Evolutionary conservation across 2,329 filamentous ascomycete species (phyloP).

Genomic region (Paecilomyces niveus): DNA sequence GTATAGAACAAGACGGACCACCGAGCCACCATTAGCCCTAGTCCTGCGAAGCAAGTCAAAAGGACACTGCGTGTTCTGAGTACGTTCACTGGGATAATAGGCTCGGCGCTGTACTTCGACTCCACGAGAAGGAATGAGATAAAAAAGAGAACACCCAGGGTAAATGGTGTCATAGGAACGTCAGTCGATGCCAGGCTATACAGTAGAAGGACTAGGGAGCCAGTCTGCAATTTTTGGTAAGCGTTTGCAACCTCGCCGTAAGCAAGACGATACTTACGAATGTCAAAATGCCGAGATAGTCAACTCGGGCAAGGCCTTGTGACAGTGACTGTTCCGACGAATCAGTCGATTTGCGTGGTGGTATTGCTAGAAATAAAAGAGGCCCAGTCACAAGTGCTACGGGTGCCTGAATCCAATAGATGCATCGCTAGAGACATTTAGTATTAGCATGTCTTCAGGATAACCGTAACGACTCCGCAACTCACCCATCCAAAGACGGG

Average conservation of each 20-base stretch:
- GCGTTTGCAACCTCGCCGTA: neutral
- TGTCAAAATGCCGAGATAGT: slow-evolving; percentile 66
- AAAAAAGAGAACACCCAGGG: slow-evolving; percentile 54
- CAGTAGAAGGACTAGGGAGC: slow-evolving; percentile 64
- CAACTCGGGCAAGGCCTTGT: slow-evolving; percentile 57
- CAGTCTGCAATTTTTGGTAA: slow-evolving; percentile 37
- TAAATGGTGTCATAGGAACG: slow-evolving; percentile 54
- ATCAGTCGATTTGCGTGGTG: slow-evolving; percentile 37
- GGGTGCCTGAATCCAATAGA: slow-evolving; percentile 69
- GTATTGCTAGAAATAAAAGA: slow-evolving; percentile 60
- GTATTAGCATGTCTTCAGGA: neutral
- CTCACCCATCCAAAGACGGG: slow-evolving; percentile 63
- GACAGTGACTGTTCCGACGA: slow-evolving; percentile 32
- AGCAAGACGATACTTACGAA: slow-evolving; percentile 44
- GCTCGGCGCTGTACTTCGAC: slow-evolving; percentile 55
- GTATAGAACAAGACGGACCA: slow-evolving; percentile 78
- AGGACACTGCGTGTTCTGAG: slow-evolving; percentile 64
- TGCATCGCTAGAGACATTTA: slow-evolving; percentile 46
- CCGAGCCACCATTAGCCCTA: slow-evolving; percentile 72
- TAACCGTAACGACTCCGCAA: slow-evolving; percentile 2
- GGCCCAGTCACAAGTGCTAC: slow-evolving; percentile 55
- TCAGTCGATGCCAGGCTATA: slow-evolving; percentile 60
- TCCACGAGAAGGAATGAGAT: slow-evolving; percentile 56
- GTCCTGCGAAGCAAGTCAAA: slow-evolving; percentile 65
- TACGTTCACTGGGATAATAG: slow-evolving; percentile 66